Evolutionary conservation across 1,284 basidiomycete genomes (phyloP).

Genomic region (Moesziomyces antarcticus): DNA sequence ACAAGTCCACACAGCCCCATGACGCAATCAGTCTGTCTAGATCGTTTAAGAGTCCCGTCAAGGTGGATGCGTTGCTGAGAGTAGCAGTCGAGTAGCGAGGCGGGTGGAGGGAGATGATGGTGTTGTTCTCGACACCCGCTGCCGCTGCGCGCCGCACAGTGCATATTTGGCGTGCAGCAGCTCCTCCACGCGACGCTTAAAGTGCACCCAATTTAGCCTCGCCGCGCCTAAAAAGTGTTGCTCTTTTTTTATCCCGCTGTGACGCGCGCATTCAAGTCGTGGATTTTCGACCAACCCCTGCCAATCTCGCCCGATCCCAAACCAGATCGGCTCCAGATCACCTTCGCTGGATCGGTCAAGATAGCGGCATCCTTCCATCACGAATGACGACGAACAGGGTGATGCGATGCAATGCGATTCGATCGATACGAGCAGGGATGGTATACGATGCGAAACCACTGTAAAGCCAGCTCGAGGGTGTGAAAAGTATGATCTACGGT

Average conservation of each 20-base stretch:
- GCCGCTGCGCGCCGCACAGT: background rate
- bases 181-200: too few species aligned
- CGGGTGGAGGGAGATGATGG: background rate
- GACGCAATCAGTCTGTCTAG: too few species aligned
- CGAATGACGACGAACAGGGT: too few species aligned
- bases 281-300: conserved; percentile 13
- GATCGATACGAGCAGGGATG: background rate
- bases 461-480: background rate
- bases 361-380: too few species aligned
- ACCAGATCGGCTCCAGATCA: background rate
- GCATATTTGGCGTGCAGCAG: background rate
- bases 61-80: background rate
- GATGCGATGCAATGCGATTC: too few species aligned
- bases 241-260: conserved; percentile 1
- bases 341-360: too few species aligned
- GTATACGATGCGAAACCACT: conserved; percentile 4
- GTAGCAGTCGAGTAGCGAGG: background rate
- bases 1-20: conserved; percentile 29
- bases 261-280: conserved; percentile 2
- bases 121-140: conserved; percentile 4
- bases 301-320: background rate
- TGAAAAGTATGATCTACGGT: background rate
- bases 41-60: too few species aligned
- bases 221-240: conserved; percentile 2
- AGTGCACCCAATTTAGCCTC: too few species aligned